Evolutionary conservation across 495 filamentous ascomycete genomes (phyloP), one percentile per base, ranked within the genome.

Genomic region (Aspergillus leporis): DNA sequence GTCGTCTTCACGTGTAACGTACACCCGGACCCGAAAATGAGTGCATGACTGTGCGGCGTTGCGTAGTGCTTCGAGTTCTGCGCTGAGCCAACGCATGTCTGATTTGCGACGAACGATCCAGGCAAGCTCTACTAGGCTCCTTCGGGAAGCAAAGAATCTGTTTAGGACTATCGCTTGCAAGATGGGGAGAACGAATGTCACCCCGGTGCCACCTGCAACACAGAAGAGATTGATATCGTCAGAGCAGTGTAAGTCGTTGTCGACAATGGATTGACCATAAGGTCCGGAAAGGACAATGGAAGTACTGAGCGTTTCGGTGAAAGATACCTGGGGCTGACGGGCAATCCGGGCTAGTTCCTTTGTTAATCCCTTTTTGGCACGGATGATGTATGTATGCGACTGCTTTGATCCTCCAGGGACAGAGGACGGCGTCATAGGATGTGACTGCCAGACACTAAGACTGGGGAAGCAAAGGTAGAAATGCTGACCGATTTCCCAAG

Each of bases 181-280:
- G 0, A 85, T 66, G 0, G 86, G 85, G 0, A 88, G 74, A 2
- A 85, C 78, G 61, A 84, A 88, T 0, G 85, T 81, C 36, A 88
- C 81, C 5, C 86, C 86, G 0, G 86, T 89, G 9, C 87, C 85
- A 31, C 87, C 85, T 5, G 86, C 85, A 1, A 89, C 69, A 56
- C 80, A 84, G 9, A 88, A 72, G 19, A 88, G 68, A 53, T 88
- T 88, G 23, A 74, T 70, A 23, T 76, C 72, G 16, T 70, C 66
- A 3, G 68, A 72, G 21, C 76, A 28, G 21, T 72, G 23, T 40
- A 60, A 47, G 51, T 59, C 63, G 7, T 46, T 53, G 16, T 75
- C 71, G 38, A 74, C 64, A 41, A 82, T 77, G 1, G 75, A 67
- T 31, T 78, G 76, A 6, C 85, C 85, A 52, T 90, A 90, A 0